Evolutionary conservation across 345 rosid genomes (phyloP), one percentile per base, ranked within the genome.

Genomic region (Clausena lansium): DNA sequence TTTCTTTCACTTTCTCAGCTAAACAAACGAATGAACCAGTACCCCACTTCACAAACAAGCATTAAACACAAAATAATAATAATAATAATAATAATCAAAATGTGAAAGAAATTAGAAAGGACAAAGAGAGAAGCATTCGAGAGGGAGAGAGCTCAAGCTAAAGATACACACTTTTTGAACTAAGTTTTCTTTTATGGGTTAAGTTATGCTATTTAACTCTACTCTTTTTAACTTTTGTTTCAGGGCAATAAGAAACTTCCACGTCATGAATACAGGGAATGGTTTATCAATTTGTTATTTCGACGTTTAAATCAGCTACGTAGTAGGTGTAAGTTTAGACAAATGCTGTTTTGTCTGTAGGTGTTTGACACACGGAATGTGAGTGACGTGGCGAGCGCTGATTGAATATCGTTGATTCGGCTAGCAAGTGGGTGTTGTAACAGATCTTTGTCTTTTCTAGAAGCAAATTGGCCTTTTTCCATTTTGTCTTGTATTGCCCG

Each of bases 401-500:
- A 65, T 32, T 79, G 74, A 9, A 25, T 15, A 15, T 22, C 27
- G 1, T 65, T 70, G 83, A 70, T 81, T 20, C 50, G 19, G 79
- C 5, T 59, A 22, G 58, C 15, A 9, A 58, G 64, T 27, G 33
- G 64, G 55, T 30, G 65, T 70, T 52, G 63, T 67, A 64, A 58
- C 41, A 41, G 55, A 76, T 78, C 72, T 78, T 76, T 80, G 75
- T 81, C 62, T 25, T 50, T 25, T 13, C 50, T 13, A 45, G 50
- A 45, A 13, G 17, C 50, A 11, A 45, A 13, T 3, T 10, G 2
- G 47, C 15, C 4, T 0, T 41, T 10, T 41, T 41, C 15, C 47
- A 11, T 41, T 9, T 70, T 50, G 54, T 28, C 59, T 28, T 28
- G n/a, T 39, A 36, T 70, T 47, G 64, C 69, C 65, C 73, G 80